phyloP scores from a whole-genome alignment of 2,329 filamentous ascomycete species.

The Phyllosticta citriasiana region DNA sequence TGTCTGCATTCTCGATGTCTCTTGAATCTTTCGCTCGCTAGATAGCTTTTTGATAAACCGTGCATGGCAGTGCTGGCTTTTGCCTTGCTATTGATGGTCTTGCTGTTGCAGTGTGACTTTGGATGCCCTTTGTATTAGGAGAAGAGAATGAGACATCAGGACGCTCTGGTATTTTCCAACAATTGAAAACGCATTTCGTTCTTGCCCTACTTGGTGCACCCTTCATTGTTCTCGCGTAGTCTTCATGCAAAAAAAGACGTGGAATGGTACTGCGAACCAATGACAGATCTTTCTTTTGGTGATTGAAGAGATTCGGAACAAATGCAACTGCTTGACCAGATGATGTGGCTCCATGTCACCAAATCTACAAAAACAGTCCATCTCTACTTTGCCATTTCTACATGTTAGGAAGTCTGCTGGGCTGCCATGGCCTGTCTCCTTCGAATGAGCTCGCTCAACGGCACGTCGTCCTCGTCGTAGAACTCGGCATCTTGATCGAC shows the following conservation, averaged over 20 bases:
- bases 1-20: neutral
- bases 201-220: too few relatives aligned
- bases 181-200: too few relatives aligned
- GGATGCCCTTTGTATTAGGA: too few relatives aligned
- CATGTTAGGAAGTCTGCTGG: neutral
- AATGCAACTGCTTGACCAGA: neutral
- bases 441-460: slow-evolving; percentile 56
- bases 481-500: slow-evolving; percentile 69
- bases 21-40: neutral
- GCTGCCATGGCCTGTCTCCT: slow-evolving; percentile 12
- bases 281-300: too few relatives aligned
- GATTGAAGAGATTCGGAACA: neutral
- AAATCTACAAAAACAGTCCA: neutral
- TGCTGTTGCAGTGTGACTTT: too few relatives aligned
- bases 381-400: neutral
- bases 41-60: neutral
- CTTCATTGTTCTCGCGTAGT: too few relatives aligned
- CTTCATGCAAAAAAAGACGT: too few relatives aligned
- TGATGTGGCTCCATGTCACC: neutral
- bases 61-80: too few relatives aligned
- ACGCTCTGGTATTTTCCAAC: too few relatives aligned
- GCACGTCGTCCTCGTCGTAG: slow-evolving; percentile 56
- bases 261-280: too few relatives aligned
- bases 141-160: too few relatives aligned
- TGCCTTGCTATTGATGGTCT: too few relatives aligned